Evolutionary conservation across 768 basidiomycete species (phyloP).

Genomic region (Mycena kentingensis): DNA sequence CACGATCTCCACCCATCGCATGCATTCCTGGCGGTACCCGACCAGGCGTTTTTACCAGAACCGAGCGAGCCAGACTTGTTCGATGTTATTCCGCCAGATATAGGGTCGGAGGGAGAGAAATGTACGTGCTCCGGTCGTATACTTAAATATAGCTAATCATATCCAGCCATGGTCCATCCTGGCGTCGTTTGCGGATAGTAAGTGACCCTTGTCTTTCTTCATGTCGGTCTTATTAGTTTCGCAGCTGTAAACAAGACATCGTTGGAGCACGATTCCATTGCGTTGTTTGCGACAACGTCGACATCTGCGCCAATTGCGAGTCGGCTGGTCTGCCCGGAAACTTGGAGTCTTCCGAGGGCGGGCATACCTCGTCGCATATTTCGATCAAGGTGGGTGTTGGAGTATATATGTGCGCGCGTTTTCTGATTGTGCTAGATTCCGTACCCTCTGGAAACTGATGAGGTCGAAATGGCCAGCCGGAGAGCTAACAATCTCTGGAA

Average conservation of each 20-base stretch:
- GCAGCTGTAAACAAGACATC: slow-evolving; percentile 85
- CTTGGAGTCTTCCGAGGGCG: slow-evolving; percentile 72
- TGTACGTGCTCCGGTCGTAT: slow-evolving; percentile 44
- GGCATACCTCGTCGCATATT: slow-evolving; percentile 84
- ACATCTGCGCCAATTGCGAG: slow-evolving; percentile 88
- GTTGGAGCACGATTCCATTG: slow-evolving; percentile 93
- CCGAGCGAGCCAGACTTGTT: slow-evolving; percentile 43
- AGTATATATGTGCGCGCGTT: slow-evolving; percentile 2
- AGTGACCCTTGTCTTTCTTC: slow-evolving; percentile 31
- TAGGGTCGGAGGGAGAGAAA: slow-evolving; percentile 51
- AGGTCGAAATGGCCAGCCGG: slow-evolving; percentile 73
- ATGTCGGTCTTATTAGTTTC: not conserved
- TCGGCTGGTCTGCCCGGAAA: slow-evolving; percentile 85
- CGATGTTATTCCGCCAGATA: slow-evolving; percentile 36
- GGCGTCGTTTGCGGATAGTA: slow-evolving; percentile 89
- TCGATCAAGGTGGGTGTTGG: slow-evolving; percentile 76
- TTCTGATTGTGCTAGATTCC: slow-evolving; percentile 67
- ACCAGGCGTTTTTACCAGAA: slow-evolving; percentile 45
- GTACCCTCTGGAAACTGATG: slow-evolving; percentile 69
- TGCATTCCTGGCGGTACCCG: slow-evolving; percentile 81
- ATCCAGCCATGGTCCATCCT: slow-evolving; percentile 69
- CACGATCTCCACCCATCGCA: slow-evolving; percentile 91
- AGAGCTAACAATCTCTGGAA: slow-evolving; percentile 77
- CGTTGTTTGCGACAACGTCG: slow-evolving; percentile 80
- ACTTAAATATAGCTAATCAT: slow-evolving; percentile 7